A percentile compares a stretch with the other conserved stretches of the same genome.
phyloP scores from a whole-genome alignment of 2,329 filamentous ascomycete species.

The Chaetomium sp. region DNA sequence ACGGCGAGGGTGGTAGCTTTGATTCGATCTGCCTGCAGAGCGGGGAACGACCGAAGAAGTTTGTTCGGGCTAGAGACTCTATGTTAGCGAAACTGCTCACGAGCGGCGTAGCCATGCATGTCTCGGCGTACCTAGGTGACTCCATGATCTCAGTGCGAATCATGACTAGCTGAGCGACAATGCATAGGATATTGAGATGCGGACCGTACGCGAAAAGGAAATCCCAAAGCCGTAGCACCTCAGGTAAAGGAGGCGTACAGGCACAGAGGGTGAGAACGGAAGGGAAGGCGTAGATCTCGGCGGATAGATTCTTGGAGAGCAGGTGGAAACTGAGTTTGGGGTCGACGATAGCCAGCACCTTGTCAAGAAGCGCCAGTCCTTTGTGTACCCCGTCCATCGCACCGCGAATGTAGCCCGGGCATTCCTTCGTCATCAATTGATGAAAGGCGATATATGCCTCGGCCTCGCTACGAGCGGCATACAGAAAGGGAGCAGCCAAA shows the following conservation, averaged over 20 bases:
- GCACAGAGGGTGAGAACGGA: conserved; percentile 91
- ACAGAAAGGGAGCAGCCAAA: conserved; percentile 88
- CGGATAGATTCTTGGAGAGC: conserved; percentile 77
- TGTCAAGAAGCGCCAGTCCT: conserved; percentile 84
- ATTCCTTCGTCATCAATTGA: conserved; percentile 77
- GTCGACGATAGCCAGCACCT: conserved; percentile 85
- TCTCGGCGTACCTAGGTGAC: conserved; percentile 64
- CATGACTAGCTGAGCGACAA: conserved; percentile 88
- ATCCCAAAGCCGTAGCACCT: conserved; percentile 92
- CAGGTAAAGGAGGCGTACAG: conserved; percentile 88
- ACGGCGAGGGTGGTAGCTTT: conserved; percentile 80
- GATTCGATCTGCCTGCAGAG: conserved; percentile 74
- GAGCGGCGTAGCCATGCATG: background rate
- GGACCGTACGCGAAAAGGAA: conserved; percentile 94
- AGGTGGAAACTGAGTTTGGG: conserved; percentile 79
- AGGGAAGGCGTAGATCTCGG: conserved; percentile 93
- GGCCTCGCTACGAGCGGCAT: conserved; percentile 87
- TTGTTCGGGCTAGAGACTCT: conserved; percentile 68
- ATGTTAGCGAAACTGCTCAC: conserved; percentile 23
- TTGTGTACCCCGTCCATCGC: conserved; percentile 97
- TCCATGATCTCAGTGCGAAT: conserved; percentile 78
- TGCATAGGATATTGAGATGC: conserved; percentile 91
- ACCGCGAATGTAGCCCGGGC: conserved; percentile 87
- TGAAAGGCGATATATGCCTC: conserved; percentile 92
- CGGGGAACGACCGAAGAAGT: conserved; percentile 79